These are phyloP conservation scores for Penium margaritaceum DNA, from an alignment of 139 green algal genomes.

Conservation along the genomic window DNA sequence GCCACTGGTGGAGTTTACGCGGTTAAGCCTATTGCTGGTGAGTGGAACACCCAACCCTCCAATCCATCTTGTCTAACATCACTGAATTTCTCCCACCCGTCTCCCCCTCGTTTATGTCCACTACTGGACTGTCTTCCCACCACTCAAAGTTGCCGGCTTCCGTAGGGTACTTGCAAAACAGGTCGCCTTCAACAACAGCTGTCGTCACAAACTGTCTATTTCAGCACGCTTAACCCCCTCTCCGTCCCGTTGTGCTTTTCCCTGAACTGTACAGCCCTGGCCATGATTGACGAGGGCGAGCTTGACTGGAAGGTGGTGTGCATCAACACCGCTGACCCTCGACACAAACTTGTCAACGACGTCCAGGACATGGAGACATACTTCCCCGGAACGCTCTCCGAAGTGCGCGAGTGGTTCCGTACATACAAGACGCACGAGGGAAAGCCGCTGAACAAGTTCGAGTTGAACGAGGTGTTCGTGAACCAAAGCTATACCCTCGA, in stretches of 20 bases:
- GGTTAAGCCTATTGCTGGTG: conserved; percentile 19
- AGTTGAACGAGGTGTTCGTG: conserved; percentile 67
- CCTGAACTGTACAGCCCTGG: no score
- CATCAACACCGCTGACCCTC: conserved; percentile 78
- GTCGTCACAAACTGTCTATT: no score
- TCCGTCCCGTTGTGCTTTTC: no score
- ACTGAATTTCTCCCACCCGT: no score
- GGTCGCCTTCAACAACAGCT: not conserved
- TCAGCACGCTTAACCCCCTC: no score
- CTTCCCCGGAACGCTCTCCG: conserved; percentile 65
- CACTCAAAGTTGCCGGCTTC: no score
- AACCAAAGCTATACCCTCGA: conserved; percentile 12
- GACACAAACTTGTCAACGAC: conserved; percentile 75
- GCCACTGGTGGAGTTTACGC: conserved; percentile 78
- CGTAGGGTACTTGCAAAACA: not conserved
- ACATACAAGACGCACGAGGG: conserved; percentile 97
- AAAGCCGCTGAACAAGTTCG: conserved; percentile 88
- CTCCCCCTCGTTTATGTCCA: no score
- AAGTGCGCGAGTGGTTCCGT: conserved; percentile 77
- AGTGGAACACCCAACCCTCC: no score
- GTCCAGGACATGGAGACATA: conserved; percentile 89
- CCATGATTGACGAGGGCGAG: conserved; percentile 97
- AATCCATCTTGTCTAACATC: no score
- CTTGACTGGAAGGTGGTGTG: conserved; percentile 96
- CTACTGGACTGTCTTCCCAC: no score